Percentiles rank a stretch among this genome's conserved stretches.
These are phyloP conservation scores for Suillus luteus DNA, from an alignment of 768 basidiomycete species.

Conservation along the genomic window DNA sequence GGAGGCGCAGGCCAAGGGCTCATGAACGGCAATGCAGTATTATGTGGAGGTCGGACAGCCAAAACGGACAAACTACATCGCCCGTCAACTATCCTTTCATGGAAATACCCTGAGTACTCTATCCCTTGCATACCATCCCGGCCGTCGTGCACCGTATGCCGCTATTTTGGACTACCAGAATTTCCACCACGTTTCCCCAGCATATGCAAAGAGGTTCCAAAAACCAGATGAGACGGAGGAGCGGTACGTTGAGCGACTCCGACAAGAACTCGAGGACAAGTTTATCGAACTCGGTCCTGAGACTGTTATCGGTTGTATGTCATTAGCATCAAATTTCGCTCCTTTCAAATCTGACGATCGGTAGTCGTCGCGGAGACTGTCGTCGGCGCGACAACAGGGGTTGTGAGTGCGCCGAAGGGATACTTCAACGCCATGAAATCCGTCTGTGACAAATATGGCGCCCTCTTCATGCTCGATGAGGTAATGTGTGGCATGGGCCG, in stretches of 20 bases:
- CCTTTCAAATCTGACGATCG: slow-evolving; percentile 5
- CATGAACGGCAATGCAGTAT: slow-evolving; percentile 48
- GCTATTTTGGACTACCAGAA: slow-evolving; percentile 61
- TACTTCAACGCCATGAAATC: slow-evolving; percentile 87
- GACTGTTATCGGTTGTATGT: slow-evolving; percentile 80
- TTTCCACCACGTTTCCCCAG: slow-evolving; percentile 88
- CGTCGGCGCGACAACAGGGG: slow-evolving; percentile 83
- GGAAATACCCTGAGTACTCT: slow-evolving; percentile 80
- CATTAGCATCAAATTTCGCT: slow-evolving; percentile 1
- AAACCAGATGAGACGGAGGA: slow-evolving; percentile 69
- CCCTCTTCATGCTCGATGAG: slow-evolving; percentile 84
- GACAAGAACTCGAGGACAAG: slow-evolving; percentile 82
- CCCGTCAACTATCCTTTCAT: slow-evolving; percentile 77
- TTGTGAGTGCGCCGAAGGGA: slow-evolving; percentile 74
- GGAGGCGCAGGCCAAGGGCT: background rate
- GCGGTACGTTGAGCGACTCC: slow-evolving; percentile 75
- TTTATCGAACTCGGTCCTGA: slow-evolving; percentile 81
- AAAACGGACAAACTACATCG: slow-evolving; percentile 77
- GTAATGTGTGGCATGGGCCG: slow-evolving; percentile 94
- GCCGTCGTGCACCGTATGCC: slow-evolving; percentile 68
- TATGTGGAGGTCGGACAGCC: slow-evolving; percentile 69
- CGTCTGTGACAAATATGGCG: slow-evolving; percentile 73
- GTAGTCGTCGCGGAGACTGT: slow-evolving; percentile 85
- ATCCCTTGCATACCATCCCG: slow-evolving; percentile 65
- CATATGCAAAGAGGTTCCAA: slow-evolving; percentile 82